These are phyloP conservation scores for Hypsizygus marmoreus DNA, from an alignment of 768 basidiomycete genomes.

Conservation along the genomic window DNA sequence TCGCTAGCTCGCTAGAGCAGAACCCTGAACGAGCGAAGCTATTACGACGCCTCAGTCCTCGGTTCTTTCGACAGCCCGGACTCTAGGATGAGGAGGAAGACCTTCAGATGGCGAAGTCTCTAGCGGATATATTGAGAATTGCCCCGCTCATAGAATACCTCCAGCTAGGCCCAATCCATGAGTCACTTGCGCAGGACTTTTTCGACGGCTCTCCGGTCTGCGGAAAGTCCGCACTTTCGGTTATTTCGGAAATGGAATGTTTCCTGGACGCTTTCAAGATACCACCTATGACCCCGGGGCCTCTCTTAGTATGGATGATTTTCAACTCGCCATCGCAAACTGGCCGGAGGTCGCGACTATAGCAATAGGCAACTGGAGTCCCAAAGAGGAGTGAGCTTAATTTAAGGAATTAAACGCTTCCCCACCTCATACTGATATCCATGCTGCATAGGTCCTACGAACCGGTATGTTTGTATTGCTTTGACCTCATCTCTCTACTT, in stretches of 20 bases:
- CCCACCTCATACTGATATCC: too few relatives aligned
- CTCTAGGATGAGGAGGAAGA: not conserved
- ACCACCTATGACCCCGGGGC: too few relatives aligned
- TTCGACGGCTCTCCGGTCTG: not conserved
- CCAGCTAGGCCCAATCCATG: not conserved
- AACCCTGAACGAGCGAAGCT: constrained; percentile 8
- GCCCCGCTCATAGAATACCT: not conserved
- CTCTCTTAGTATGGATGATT: not conserved
- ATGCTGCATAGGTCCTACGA: not conserved
- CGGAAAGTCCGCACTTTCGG: constrained; percentile 1
- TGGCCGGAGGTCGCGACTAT: constrained; percentile 4
- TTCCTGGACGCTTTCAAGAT: too few relatives aligned
- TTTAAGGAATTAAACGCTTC: too few relatives aligned
- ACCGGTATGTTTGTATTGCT: not conserved
- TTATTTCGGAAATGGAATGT: not conserved
- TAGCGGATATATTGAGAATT: constrained; percentile 3
- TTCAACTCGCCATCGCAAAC: constrained; percentile 1
- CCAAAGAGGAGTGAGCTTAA: not conserved
- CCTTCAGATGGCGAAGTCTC: constrained; percentile 9
- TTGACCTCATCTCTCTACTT: not conserved
- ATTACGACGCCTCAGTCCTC: not conserved
- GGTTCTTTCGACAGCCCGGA: not conserved
- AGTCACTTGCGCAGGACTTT: not conserved
- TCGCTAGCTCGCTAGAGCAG: constrained; percentile 2
- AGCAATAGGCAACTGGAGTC: not conserved